These are phyloP conservation scores for Amborella trichopoda DNA, from an alignment of 164 flowering plant genomes.

Conservation along the genomic window DNA sequence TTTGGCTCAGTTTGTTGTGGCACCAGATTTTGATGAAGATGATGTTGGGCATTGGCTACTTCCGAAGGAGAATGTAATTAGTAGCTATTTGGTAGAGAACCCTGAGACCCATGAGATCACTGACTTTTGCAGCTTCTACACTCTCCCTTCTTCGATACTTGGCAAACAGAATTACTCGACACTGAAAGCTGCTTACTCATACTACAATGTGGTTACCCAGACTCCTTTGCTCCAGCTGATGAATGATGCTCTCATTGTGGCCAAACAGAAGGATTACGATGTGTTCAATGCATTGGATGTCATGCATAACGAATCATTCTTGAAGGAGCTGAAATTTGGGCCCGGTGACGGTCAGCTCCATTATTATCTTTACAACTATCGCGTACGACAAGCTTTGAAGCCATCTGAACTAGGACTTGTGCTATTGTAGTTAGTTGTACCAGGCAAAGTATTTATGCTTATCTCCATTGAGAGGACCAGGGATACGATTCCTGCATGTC, in stretches of 20 bases:
- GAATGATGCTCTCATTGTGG: constrained; percentile 46
- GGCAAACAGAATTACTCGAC: constrained; percentile 34
- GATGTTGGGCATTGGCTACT: constrained; percentile 51
- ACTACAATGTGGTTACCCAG: constrained; percentile 32
- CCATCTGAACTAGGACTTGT: constrained; percentile 48
- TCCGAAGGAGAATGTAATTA: constrained; percentile 32
- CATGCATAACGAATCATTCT: constrained; percentile 37
- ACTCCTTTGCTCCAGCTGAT: constrained; percentile 48
- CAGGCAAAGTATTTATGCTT: too few species aligned
- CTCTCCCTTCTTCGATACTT: constrained; percentile 42
- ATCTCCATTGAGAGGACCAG: too few species aligned
- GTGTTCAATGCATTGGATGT: constrained; percentile 48
- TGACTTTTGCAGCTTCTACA: constrained; percentile 50
- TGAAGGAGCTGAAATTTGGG: constrained; percentile 46
- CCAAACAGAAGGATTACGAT: constrained; percentile 34
- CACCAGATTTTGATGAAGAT: constrained; percentile 33
- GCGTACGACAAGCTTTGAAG: constrained; percentile 24
- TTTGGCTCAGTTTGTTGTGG: constrained; percentile 30
- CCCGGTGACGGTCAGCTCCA: constrained; percentile 53
- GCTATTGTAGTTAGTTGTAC: constrained; percentile 23
- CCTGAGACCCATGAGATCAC: constrained; percentile 37
- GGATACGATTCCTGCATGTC: too few species aligned
- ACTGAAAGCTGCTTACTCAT: constrained; percentile 47
- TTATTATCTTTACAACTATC: constrained; percentile 43
- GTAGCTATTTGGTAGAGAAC: constrained; percentile 43